A percentile compares a stretch with the other conserved stretches of the same genome.
phyloP scores from a whole-genome alignment of 2,329 filamentous ascomycete species.

The Aspergillus unguis region DNA sequence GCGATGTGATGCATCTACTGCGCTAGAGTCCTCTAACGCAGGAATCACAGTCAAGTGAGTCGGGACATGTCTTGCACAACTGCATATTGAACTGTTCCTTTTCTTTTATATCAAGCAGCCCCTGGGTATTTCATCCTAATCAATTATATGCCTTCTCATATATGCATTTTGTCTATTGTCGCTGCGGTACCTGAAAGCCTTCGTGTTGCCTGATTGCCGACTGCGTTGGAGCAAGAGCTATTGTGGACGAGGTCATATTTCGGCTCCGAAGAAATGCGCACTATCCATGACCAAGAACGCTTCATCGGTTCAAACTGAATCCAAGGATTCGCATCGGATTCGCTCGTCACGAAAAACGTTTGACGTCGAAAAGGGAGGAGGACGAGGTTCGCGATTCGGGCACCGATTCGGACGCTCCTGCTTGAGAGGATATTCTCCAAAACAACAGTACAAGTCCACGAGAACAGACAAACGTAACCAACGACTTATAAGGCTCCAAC shows the following conservation, averaged over 20 bases:
- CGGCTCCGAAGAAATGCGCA: neutral
- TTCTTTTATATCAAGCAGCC: neutral
- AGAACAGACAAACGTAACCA: neutral
- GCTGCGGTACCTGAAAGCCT: neutral
- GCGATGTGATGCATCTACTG: constrained; percentile 33
- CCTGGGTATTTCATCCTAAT: neutral
- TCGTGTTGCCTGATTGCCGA: neutral
- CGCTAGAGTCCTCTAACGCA: constrained; percentile 20
- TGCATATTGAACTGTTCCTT: constrained; percentile 19
- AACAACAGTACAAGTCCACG: neutral
- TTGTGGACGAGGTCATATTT: neutral
- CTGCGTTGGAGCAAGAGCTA: neutral
- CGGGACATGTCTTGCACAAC: constrained; percentile 16
- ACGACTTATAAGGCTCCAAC: neutral
- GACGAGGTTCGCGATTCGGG: neutral
- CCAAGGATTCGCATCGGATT: neutral
- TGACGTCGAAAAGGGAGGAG: neutral
- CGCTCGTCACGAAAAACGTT: neutral
- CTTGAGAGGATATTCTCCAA: neutral
- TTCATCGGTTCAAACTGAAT: neutral
- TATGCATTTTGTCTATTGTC: neutral
- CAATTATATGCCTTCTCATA: neutral
- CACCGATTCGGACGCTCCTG: neutral
- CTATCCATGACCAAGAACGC: neutral
- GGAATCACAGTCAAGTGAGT: constrained; percentile 13